Percentiles rank a stretch among this genome's conserved stretches.
These are phyloP conservation scores for Ambispora gerdemannii DNA, from an alignment of 192 early-diverging fungal species.

Conservation along the genomic window DNA sequence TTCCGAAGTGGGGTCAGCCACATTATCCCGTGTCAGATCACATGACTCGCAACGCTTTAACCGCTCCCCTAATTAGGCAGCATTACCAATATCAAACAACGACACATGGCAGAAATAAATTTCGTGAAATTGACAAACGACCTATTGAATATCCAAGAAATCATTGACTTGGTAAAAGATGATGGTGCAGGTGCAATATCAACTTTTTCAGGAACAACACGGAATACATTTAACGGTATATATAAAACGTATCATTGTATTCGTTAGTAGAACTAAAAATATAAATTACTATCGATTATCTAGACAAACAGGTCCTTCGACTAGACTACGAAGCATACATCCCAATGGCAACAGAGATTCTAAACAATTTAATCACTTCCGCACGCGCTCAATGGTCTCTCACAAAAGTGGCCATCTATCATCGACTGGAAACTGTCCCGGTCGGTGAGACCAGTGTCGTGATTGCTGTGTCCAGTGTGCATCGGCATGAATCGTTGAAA, in stretches of 20 bases:
- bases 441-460: conserved; percentile 80
- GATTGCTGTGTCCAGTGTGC: conserved; percentile 75
- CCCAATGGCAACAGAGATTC: conserved; percentile 79
- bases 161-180: conserved; percentile 62
- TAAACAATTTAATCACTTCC: conserved; percentile 57
- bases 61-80: no score
- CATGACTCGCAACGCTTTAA: no score
- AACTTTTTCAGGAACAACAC: conserved; percentile 85
- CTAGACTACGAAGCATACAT: conserved; percentile 86
- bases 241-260: no score
- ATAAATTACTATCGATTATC: neutral
- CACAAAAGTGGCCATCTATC: conserved; percentile 69
- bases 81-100: no score
- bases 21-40: no score
- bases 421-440: conserved; percentile 75
- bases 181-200: conserved; percentile 82
- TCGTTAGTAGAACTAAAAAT: no score
- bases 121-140: conserved; percentile 57
- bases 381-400: conserved; percentile 66
- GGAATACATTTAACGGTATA: conserved; percentile 80
- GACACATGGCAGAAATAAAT: no score
- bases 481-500: conserved; percentile 72
- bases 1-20: no score
- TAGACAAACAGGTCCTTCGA: conserved; percentile 64
- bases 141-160: conserved; percentile 53